Conservation (phyloP, 371 early-diverging fungal genomes). For the Funneliformis caledonium region DNA sequence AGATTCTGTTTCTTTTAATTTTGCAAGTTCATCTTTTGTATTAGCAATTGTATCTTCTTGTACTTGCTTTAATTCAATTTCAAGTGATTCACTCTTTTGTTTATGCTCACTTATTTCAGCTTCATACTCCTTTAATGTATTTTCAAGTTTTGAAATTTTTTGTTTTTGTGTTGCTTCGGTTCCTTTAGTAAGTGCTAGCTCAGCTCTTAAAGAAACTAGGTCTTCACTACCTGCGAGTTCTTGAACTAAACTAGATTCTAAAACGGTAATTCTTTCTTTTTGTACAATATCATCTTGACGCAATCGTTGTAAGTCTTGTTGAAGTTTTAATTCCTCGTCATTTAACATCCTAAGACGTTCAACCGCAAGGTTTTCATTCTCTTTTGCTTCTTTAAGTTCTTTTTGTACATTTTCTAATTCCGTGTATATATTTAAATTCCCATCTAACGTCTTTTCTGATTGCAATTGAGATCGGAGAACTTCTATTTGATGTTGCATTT, state of each 20-base stretch:
- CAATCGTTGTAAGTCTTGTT: constrained; percentile 27
- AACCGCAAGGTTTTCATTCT: background rate
- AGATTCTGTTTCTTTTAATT: background rate
- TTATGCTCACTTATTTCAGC: background rate
- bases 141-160: background rate
- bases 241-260: background rate
- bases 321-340: constrained; percentile 10
- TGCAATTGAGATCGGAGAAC: background rate
- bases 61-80: background rate
- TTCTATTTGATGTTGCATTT: constrained; percentile 12
- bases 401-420: constrained; percentile 15
- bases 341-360: constrained; percentile 11
- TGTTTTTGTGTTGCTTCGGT: constrained; percentile 5
- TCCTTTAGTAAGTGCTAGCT: background rate
- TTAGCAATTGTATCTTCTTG: background rate
- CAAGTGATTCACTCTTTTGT: background rate
- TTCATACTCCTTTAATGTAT: constrained; percentile 18
- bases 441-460: background rate
- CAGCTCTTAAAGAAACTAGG: background rate
- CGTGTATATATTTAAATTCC: background rate
- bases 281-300: background rate
- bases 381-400: constrained; percentile 13
- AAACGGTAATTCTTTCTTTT: constrained; percentile 4
- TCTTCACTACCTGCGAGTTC: background rate
- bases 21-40: background rate